Percentiles rank a stretch among this genome's conserved stretches.
phyloP scores from a whole-genome alignment of 2,329 filamentous ascomycete species.

The Verticillium klebahnii region DNA sequence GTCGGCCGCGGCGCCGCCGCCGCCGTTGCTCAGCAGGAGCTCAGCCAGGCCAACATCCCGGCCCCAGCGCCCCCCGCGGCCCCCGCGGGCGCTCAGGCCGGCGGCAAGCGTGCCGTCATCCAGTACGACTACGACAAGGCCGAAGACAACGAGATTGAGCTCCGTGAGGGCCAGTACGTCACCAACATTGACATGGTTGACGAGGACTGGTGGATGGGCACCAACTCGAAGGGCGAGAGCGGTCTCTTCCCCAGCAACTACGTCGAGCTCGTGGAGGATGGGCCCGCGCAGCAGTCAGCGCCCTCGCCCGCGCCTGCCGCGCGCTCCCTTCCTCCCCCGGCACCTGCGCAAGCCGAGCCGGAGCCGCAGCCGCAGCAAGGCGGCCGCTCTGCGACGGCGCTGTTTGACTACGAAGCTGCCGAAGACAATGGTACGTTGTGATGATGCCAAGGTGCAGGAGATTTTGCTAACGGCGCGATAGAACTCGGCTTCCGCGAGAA shows the following conservation, averaged over 20 bases:
- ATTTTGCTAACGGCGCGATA: conserved; percentile 19
- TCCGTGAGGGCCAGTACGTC: conserved; percentile 82
- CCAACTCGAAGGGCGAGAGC: conserved; percentile 75
- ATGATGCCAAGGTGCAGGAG: background rate
- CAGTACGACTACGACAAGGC: conserved; percentile 97
- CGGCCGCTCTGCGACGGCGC: conserved; percentile 71
- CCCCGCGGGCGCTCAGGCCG: conserved; percentile 23
- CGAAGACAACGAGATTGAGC: conserved; percentile 93
- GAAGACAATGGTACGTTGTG: conserved; percentile 73
- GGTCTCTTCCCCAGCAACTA: conserved; percentile 98
- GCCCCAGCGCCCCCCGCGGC: conserved; percentile 27
- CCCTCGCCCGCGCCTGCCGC: conserved; percentile 30
- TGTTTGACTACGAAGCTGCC: conserved; percentile 95
- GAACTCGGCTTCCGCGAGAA: conserved; percentile 82
- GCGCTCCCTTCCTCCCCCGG: conserved; percentile 28
- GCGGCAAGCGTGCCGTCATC: conserved; percentile 69
- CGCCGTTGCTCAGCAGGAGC: conserved; percentile 44
- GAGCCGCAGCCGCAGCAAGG: conserved; percentile 33
- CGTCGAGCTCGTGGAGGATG: conserved; percentile 74
- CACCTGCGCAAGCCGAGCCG: conserved; percentile 24
- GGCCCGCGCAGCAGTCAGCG: conserved; percentile 32
- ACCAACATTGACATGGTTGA: conserved; percentile 96
- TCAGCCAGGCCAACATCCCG: conserved; percentile 31
- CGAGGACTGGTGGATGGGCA: conserved; percentile 98
- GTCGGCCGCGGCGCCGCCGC: conserved; percentile 54